A percentile compares a stretch with the other conserved stretches of the same genome.
Conservation (phyloP, 352 stramenopile genomes). For the Globisporangium lucens region DNA sequence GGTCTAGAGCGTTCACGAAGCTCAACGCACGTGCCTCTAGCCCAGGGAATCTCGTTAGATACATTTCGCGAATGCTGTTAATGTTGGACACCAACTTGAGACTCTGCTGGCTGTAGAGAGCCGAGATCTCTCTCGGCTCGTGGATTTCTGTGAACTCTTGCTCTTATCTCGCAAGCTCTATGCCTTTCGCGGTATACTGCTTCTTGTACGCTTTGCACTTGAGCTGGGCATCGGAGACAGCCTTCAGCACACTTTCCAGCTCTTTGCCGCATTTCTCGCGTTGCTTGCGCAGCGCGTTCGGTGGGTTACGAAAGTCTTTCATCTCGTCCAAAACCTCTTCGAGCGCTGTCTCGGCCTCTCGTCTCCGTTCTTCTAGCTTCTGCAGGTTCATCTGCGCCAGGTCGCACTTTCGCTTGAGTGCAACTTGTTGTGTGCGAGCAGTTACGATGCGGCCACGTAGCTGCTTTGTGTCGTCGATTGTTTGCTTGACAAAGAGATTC, state of each 20-base stretch:
- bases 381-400: slow-evolving; percentile 35
- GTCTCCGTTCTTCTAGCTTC: slow-evolving; percentile 16
- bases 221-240: slow-evolving; percentile 15
- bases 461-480: slow-evolving; percentile 27
- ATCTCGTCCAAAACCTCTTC: slow-evolving; percentile 44
- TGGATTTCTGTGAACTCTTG: slow-evolving; percentile 22
- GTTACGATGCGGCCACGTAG: slow-evolving; percentile 20
- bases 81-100: slow-evolving; percentile 36
- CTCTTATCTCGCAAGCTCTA: slow-evolving; percentile 22
- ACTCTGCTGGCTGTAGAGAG: slow-evolving; percentile 42
- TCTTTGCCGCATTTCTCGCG: slow-evolving; percentile 27
- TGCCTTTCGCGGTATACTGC: slow-evolving; percentile 11
- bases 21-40: slow-evolving; percentile 54
- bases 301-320: slow-evolving; percentile 61
- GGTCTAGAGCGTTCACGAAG: slow-evolving; percentile 48
- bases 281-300: slow-evolving; percentile 41
- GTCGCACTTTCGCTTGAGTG: slow-evolving; percentile 32
- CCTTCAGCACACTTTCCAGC: slow-evolving; percentile 28
- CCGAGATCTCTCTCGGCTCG: slow-evolving; percentile 53
- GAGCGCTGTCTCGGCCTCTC: slow-evolving; percentile 25
- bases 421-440: background rate
- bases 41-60: slow-evolving; percentile 62
- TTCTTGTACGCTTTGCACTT: slow-evolving; percentile 18
- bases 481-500: slow-evolving; percentile 47
- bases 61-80: slow-evolving; percentile 50